Evolutionary conservation across 768 basidiomycete genomes (phyloP).

Genomic region (Suillus variegatus): DNA sequence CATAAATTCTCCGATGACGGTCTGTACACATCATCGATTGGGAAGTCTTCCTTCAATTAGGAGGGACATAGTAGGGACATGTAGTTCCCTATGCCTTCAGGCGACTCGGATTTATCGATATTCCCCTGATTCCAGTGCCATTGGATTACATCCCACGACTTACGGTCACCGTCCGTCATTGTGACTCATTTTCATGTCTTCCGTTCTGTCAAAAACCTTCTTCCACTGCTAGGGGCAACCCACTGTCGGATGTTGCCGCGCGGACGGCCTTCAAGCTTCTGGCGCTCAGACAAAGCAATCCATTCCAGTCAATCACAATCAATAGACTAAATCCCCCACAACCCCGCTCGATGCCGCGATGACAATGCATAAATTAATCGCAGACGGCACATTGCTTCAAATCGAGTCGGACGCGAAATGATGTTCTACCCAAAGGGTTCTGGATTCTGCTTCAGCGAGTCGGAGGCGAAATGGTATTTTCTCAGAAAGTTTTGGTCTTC

Average conservation of each 20-base stretch:
- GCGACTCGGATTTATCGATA: background rate
- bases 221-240: background rate
- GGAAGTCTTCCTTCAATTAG: background rate
- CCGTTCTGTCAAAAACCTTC: background rate
- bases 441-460: background rate
- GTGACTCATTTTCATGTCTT: background rate
- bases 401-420: background rate
- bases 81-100: background rate
- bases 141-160: conserved; percentile 1
- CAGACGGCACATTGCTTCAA: background rate
- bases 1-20: background rate
- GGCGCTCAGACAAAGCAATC: background rate
- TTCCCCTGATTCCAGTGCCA: background rate
- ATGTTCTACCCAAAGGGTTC: background rate
- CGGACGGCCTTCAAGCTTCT: background rate
- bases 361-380: background rate
- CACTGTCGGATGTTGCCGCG: background rate
- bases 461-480: background rate
- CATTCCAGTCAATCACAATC: background rate
- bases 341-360: background rate
- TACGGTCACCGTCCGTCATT: background rate
- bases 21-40: conserved; percentile 4
- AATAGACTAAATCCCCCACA: background rate
- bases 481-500: background rate
- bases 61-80: background rate